Percentiles rank a stretch among this genome's conserved stretches.
These are phyloP conservation scores for Diaporthe aspalathi DNA, from an alignment of 2,329 filamentous ascomycete genomes.

Conservation along the genomic window DNA sequence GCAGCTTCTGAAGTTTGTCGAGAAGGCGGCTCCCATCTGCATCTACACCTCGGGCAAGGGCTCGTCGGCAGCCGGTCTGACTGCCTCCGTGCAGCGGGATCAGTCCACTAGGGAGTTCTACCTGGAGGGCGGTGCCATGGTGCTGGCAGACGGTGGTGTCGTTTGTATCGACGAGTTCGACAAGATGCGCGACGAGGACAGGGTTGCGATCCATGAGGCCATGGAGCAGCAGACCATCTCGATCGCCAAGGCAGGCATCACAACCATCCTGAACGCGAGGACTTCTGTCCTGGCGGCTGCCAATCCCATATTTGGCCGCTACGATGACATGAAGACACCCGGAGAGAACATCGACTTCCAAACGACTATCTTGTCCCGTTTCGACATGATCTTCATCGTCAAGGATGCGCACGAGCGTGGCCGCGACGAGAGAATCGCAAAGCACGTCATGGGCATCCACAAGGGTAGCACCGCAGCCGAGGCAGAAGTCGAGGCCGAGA, in stretches of 20 bases:
- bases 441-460: conserved; percentile 96
- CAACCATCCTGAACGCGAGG: conserved; percentile 94
- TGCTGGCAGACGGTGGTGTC: conserved; percentile 94
- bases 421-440: conserved; percentile 92
- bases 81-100: conserved; percentile 95
- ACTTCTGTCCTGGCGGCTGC: conserved; percentile 96
- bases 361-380: conserved; percentile 96
- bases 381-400: conserved; percentile 99
- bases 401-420: conserved; percentile 91
- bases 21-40: conserved; percentile 94
- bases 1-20: conserved; percentile 95
- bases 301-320: conserved; percentile 97
- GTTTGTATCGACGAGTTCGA: conserved; percentile 99
- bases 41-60: conserved; percentile 99
- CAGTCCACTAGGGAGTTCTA: conserved; percentile 95
- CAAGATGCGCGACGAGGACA: conserved; percentile 98
- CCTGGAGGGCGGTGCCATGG: conserved; percentile 97
- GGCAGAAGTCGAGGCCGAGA: conserved; percentile 86
- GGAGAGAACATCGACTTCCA: conserved; percentile 99
- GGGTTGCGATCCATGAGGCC: conserved; percentile 98
- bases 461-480: conserved; percentile 89
- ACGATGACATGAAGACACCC: conserved; percentile 97
- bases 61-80: conserved; percentile 96
- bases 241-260: conserved; percentile 98
- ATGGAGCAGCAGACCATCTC: conserved; percentile 99